Evolutionary conservation across 345 rosid genomes (phyloP).

Genomic region (Eucalyptus curtisii): DNA sequence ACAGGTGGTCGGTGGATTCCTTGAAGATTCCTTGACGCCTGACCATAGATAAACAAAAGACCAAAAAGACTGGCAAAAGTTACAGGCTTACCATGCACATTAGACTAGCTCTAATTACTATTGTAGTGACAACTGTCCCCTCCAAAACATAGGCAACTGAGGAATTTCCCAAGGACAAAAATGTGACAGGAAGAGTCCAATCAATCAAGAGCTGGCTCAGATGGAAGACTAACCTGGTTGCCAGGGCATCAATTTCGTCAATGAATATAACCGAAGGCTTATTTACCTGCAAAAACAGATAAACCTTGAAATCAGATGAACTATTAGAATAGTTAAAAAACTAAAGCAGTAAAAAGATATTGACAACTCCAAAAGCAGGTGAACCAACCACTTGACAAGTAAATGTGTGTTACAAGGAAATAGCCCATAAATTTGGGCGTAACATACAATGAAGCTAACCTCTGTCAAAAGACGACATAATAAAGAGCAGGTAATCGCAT

Average conservation of each 20-base stretch:
- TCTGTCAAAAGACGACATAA: not conserved
- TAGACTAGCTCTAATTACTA: not conserved
- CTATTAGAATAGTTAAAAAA: not conserved
- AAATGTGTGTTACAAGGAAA: not conserved
- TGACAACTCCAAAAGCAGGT: not conserved
- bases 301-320: not conserved
- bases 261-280: conserved; percentile 93
- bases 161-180: not conserved
- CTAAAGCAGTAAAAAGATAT: not conserved
- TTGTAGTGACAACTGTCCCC: not conserved
- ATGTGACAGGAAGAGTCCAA: not conserved
- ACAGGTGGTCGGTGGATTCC: conserved; percentile 62
- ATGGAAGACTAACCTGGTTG: conserved; percentile 51
- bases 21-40: conserved; percentile 92
- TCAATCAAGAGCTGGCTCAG: not conserved
- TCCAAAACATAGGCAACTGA: not conserved
- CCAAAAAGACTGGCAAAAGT: not conserved
- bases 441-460: not conserved
- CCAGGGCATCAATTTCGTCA: conserved; percentile 93
- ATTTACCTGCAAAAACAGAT: conserved; percentile 59
- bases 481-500: not conserved
- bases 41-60: conserved; percentile 1
- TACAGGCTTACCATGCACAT: not conserved
- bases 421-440: not conserved
- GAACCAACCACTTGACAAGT: not conserved